phyloP scores from a whole-genome alignment of 2,329 filamentous ascomycete genomes.

The Claviceps pusilla region DNA sequence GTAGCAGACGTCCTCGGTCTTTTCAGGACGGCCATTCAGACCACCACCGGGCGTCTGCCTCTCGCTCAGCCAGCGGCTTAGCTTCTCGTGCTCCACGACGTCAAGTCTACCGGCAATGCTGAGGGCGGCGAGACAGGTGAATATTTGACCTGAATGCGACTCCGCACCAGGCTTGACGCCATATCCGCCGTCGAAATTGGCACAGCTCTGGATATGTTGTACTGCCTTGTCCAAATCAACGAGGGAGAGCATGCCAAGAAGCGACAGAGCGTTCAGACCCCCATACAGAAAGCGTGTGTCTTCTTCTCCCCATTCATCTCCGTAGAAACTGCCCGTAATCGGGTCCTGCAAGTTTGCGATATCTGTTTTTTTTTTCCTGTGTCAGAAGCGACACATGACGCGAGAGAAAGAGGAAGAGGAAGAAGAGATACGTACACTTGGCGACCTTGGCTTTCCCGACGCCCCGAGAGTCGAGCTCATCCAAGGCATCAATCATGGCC shows the following conservation, averaged over 20 bases:
- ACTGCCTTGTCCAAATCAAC: conserved; percentile 72
- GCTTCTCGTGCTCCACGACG: conserved; percentile 63
- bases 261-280: conserved; percentile 75
- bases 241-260: conserved; percentile 57
- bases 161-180: conserved; percentile 81
- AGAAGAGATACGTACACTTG: conserved; percentile 47
- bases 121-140: conserved; percentile 80
- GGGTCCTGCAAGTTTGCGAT: conserved; percentile 71
- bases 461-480: conserved; percentile 60
- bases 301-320: conserved; percentile 91
- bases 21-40: conserved; percentile 87
- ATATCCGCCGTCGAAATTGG: conserved; percentile 90
- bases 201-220: conserved; percentile 62
- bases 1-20: conserved; percentile 93
- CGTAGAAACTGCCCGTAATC: conserved; percentile 73
- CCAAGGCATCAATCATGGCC: conserved; percentile 69
- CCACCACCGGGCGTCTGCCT: conserved; percentile 77
- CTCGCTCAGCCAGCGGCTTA: conserved; percentile 86
- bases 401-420: neutral
- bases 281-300: conserved; percentile 92
- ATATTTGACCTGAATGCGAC: conserved; percentile 89
- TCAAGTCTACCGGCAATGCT: conserved; percentile 72
- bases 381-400: conserved; percentile 7
- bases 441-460: conserved; percentile 54
- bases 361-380: conserved; percentile 28